Evolutionary conservation across 2,329 filamentous ascomycete species (phyloP), one percentile per base, ranked within the genome.

Genomic region (Thielaviopsis euricoi): DNA sequence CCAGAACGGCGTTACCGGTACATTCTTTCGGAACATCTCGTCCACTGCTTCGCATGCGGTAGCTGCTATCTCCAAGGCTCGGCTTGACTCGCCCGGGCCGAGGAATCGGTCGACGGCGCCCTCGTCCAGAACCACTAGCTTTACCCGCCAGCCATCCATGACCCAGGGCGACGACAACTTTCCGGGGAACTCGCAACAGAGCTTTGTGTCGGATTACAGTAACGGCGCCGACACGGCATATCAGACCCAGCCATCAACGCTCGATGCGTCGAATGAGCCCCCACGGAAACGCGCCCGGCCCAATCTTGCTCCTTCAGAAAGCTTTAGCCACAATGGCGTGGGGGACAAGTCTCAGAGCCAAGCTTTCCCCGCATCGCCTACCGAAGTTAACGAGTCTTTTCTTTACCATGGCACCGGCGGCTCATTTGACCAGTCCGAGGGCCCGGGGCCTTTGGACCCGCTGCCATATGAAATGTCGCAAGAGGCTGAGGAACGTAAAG

Each of bases 21-120:
- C 93, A 1, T 96, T 96, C 68, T 97, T 98, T 74, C 90, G 90
- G 67, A 96, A 94, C 66, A 97, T 98, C 62, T 97, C 91, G 3
- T 86, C 83, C 62, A 95, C 89, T 1, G 90, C 93, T 1, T 93
- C 88, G 4, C 91, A 89, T 65, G 93, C 93, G 26, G 87, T 98
- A 58, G 90, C 89, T 61, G 91, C 93, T 60, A 94, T 98, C 70
- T 96, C 88, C 78, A 96, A 97, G 73, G 91, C 93, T 17, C 81
- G 91, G 13, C 86, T 96, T 65, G 90, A 96, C 68, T 95, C 90
- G 1, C 89, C 90, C 1, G 85, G 79, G 7, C 86, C 86, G 4
- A 76, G 86, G 60, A 76, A 73, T 58, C 78, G 80, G 33, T 17
- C 56, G 3, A 23, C 43, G 7, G 21, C 59, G 25, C 13, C 57